A percentile compares a stretch with the other conserved stretches of the same genome.
Conservation (phyloP, 2,329 filamentous ascomycete genomes). For the Monosporascus cannonballus region DNA sequence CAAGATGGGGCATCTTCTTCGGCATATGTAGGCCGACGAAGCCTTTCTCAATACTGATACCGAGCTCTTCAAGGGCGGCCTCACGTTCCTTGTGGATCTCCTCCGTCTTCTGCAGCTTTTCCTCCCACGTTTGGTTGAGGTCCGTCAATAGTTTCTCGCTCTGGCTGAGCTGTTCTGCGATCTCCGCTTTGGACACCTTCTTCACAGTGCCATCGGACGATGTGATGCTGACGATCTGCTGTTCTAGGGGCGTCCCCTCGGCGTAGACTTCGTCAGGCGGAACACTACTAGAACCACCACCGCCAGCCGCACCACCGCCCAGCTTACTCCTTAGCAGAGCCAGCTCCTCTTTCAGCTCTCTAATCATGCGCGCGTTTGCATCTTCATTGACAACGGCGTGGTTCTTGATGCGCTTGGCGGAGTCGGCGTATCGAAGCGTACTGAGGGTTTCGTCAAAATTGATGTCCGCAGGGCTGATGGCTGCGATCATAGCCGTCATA, state of each 20-base stretch:
- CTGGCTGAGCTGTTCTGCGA: slow-evolving; percentile 91
- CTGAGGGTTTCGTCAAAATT: slow-evolving; percentile 98
- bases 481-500: slow-evolving; percentile 99
- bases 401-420: slow-evolving; percentile 99
- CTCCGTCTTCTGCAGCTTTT: slow-evolving; percentile 91
- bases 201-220: slow-evolving; percentile 79
- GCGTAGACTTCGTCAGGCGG: slow-evolving; percentile 79
- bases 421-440: slow-evolving; percentile 93
- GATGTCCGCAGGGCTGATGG: slow-evolving; percentile 96
- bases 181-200: slow-evolving; percentile 97
- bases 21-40: slow-evolving; percentile 93
- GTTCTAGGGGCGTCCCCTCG: slow-evolving; percentile 83
- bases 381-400: slow-evolving; percentile 99
- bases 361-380: slow-evolving; percentile 97
- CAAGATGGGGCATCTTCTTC: slow-evolving; percentile 98
- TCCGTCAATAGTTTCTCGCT: slow-evolving; percentile 95
- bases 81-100: slow-evolving; percentile 97
- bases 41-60: slow-evolving; percentile 98
- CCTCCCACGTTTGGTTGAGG: slow-evolving; percentile 97
- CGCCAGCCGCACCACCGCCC: slow-evolving; percentile 45
- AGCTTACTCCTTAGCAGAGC: slow-evolving; percentile 82
- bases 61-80: slow-evolving; percentile 87
- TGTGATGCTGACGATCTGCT: slow-evolving; percentile 95
- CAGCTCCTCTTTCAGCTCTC: slow-evolving; percentile 93
- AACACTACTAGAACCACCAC: slow-evolving; percentile 40